A percentile compares a stretch with the other conserved stretches of the same genome.
Conservation (phyloP, 108 stramenopile genomes). For the Skeletonema potamos region DNA sequence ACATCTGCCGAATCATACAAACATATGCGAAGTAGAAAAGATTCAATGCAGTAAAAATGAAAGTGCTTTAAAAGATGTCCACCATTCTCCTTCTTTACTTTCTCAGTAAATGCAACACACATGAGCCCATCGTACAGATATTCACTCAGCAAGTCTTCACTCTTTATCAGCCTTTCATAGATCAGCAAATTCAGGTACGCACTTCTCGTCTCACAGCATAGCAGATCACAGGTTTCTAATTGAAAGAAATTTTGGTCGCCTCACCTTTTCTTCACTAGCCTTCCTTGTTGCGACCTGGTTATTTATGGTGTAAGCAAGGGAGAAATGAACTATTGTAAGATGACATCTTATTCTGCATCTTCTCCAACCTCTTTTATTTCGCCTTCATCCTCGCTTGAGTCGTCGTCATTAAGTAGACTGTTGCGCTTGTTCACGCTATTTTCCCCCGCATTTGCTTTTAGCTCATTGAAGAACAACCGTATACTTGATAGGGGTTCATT, state of each 20-base stretch:
- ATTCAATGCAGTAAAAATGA: background rate
- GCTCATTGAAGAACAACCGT: constrained; percentile 64
- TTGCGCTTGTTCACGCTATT: constrained; percentile 8
- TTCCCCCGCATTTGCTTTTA: constrained; percentile 7
- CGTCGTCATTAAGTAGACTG: constrained; percentile 24
- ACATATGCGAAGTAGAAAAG: background rate
- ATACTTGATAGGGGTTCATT: constrained; percentile 72
- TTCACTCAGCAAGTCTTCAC: background rate
- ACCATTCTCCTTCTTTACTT: background rate
- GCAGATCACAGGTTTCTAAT: background rate
- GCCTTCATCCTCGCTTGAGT: constrained; percentile 90
- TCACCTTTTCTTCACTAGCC: background rate
- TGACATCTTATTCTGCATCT: constrained; percentile 10
- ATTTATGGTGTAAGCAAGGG: background rate
- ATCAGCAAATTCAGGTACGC: background rate
- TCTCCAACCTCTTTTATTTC: constrained; percentile 82
- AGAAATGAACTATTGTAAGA: background rate
- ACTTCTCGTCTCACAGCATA: background rate
- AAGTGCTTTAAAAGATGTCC: background rate
- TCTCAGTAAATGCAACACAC: background rate
- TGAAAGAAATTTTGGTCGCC: background rate
- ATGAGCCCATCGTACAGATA: background rate
- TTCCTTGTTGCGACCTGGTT: background rate
- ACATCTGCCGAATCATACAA: background rate
- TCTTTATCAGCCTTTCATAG: background rate